Base-by-base conservation (phyloP, 306 rosid genomes). In the Fragaria vesca region DNA sequence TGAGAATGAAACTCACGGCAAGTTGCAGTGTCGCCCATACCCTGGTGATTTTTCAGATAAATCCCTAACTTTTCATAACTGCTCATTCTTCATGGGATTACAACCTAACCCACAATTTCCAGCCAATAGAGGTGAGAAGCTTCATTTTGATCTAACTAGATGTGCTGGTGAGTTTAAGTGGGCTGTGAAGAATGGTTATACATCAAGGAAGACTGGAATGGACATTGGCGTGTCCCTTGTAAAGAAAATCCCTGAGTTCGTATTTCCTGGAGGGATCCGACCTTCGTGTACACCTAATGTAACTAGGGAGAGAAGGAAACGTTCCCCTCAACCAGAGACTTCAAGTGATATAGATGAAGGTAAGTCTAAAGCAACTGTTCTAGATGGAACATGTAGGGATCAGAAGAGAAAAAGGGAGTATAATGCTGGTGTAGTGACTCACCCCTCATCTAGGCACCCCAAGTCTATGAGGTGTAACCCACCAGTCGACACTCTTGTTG, bases 71-170 rank as follows among this genome's bases (percentile, higher is more conserved):
- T 87, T 88, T 72, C 91, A 87, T 76, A 80, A 38, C 42, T 38
- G 85, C 81, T 86, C 96, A 81, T 95, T 78, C 90, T 95, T 95
- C 57, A 92, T 92, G 98, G 97, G 98, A 74, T 86, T 95, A 86
- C 97, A 95, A 73, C 87, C 91, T 71, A 91, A 87, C 74, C 97
- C 87, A 83, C 96, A 91, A 77, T 85, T 81, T 81, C 88, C 88
- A 3, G 93, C 80, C 42, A 88, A 47, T 20, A 93, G 83, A 74
- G 89, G 90, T 32, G 91, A 85, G 70, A 6, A 42, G 45, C 10
- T 42, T 91, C 3, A 10, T 10, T 63, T 63, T 3, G 47, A 95
- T 83, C 88, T 95, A 72, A 86, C 97, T 81, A 13, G 54, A 76
- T 88, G 91, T 58, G 94, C 91, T 26, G 87, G 88, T 2, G 96